Evolutionary conservation across 2,329 filamentous ascomycete genomes (phyloP).

Genomic region (Calonectria multiphialidica): DNA sequence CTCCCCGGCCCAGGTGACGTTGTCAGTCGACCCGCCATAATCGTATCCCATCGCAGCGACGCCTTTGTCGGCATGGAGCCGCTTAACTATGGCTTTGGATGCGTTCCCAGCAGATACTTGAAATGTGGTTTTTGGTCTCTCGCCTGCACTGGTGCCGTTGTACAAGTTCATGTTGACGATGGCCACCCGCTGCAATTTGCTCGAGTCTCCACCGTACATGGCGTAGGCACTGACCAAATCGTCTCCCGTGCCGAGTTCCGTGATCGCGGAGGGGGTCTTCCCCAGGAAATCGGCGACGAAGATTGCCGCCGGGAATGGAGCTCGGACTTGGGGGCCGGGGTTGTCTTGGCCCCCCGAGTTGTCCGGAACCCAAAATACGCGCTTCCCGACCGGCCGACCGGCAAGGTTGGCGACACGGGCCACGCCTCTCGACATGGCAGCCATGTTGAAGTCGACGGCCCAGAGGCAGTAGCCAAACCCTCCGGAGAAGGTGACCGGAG

Average conservation of each 20-base stretch:
- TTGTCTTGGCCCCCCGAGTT: background rate
- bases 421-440: background rate
- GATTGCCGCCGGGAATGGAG: background rate
- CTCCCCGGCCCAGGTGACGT: background rate
- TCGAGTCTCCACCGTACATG: background rate
- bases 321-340: background rate
- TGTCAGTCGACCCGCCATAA: background rate
- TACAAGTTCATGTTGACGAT: background rate
- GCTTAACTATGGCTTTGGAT: background rate
- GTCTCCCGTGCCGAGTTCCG: background rate
- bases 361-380: background rate
- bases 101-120: background rate
- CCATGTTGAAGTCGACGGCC: background rate
- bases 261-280: background rate
- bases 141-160: background rate
- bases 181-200: background rate
- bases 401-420: background rate
- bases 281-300: background rate
- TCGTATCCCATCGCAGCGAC: background rate
- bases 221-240: background rate
- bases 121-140: background rate
- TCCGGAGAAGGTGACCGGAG: background rate
- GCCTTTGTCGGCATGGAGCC: background rate
- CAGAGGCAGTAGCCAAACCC: background rate
- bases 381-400: background rate